Base-by-base conservation (phyloP, 352 stramenopile species). In the Pythium sukuiense region DNA sequence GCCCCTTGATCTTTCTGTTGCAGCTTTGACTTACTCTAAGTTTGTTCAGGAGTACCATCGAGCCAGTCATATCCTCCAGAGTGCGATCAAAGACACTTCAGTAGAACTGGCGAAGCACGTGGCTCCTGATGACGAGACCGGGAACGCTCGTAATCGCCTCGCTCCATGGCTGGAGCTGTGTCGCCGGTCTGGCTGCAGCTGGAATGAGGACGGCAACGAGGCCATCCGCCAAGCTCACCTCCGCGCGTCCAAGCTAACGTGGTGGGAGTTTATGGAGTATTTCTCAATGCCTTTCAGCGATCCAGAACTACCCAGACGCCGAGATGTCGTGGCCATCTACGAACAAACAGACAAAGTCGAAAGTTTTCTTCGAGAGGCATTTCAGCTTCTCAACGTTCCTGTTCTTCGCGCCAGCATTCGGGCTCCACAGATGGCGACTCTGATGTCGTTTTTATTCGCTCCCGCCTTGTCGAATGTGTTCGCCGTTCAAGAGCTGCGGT, bases 251-350 rank as follows among this genome's bases (percentile, higher is more conserved):
- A 69, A 74, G 6, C 57, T 95, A 7, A 89, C 74, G 35, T 82
- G 81, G 24, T 89, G 76, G 76, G 77, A 85, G 55, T 95, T 95
- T 60, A 76, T 92, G 59, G 82, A 90, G 58, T 89, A 80, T 45
- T 93, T 95, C 58, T 90, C 84, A 3, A 89, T 90, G 77, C 86
- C 86, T 20, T 92, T 92, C 59, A 83, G 52, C 33, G 78, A 92
- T 56, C 70, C 74, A 29, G 76, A 89, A 33, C 72, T 90, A 0
- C 80, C 81, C 60, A 71, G 76, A 32, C 72, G 80, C 20, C 78
- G 81, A 14, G 83, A 89, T 52, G 82, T 93, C 54, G 50, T 93
- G 11, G 74, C 82, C 37, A 68, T 92, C 0, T 87, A 84, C 55
- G 83, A 90, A 55, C 65, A 79, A 60, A 71, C 72, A 20, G 80